Conservation (phyloP, 805 yeast genomes). For the Hanseniaspora hatyaiensis region DNA sequence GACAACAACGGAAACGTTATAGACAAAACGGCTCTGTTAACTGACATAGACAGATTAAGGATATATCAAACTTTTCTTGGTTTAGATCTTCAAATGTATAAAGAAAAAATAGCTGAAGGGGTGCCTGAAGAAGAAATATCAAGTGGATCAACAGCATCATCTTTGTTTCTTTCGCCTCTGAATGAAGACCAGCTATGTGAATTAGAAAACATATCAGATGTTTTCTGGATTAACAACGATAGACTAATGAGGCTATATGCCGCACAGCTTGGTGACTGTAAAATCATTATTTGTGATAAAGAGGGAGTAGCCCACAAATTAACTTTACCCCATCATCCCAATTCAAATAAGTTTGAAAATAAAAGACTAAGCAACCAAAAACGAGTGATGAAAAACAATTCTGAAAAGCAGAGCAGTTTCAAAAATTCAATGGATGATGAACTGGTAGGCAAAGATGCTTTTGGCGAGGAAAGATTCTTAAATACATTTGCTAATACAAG, state of each 20-base stretch:
- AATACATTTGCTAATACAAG: conserved; percentile 81
- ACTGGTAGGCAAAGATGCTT: conserved; percentile 50
- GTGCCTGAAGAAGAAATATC: conserved; percentile 25
- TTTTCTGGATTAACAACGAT: conserved; percentile 45
- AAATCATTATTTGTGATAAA: conserved; percentile 73
- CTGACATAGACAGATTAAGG: conserved; percentile 27
- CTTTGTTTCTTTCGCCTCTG: conserved; percentile 37
- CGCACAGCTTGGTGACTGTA: conserved; percentile 89
- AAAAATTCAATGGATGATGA: conserved; percentile 11
- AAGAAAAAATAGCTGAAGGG: conserved; percentile 37
- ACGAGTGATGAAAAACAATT: not conserved
- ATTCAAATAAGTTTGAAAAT: conserved; percentile 59
- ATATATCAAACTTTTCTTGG: conserved; percentile 25
- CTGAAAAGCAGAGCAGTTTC: not conserved
- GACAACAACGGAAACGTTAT: conserved; percentile 30
- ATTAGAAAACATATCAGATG: conserved; percentile 25
- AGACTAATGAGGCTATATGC: conserved; percentile 58
- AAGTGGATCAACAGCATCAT: conserved; percentile 66
- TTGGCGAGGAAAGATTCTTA: conserved; percentile 77
- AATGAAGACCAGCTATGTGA: conserved; percentile 18
- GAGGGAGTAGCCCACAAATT: conserved; percentile 68
- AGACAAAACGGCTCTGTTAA: conserved; percentile 28
- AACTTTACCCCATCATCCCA: conserved; percentile 77
- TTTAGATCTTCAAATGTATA: conserved; percentile 26
- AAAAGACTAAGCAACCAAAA: conserved; percentile 48